Base-by-base conservation (phyloP, 768 basidiomycete genomes). In the Tulasnella sp. region DNA sequence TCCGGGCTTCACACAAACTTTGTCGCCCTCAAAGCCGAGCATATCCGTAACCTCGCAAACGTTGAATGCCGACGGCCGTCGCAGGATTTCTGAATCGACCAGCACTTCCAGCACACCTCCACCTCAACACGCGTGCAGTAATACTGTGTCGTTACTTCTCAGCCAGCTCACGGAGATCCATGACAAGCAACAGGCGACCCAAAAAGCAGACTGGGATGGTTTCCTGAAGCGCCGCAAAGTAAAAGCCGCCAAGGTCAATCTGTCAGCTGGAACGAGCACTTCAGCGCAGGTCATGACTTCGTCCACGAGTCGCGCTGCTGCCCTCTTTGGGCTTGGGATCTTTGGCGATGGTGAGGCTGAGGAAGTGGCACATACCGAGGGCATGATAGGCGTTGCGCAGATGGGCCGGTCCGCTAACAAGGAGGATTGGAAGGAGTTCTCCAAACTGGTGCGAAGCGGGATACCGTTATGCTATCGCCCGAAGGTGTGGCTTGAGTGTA, bases 401-500 rank as follows among this genome's bases (percentile, higher is more conserved):
- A 80, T 96, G 54, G 92, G 91, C 0, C 70, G 84, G 19, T 84
- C 83, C 0, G 76, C 85, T 32, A 83, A 72, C 47, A 74, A 76
- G 62, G 81, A 88, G 61, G 89, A 93, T 63, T 77, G 85, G 68
- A 80, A 77, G 59, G 87, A 86, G 68, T 89, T 98, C 62, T 83
- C 85, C 60, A 74, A 81, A 61, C 74, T 99, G 4, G 80, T 95
- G n/a, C 72, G 88, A 54, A 80, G 74, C 52, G 96, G 96, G 3
- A 88, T 97, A 32, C 96, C 96, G 1, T 77, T 98, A 13, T 80
- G 77, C 10, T 88, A 90, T 67, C 82, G 92, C n/a, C 76, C 85
- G 24, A 89, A 92, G 69, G 80, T 92, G 49, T 95, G 92, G 89
- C 70, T 87, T 56, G 96, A 99, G 75, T 95, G 90, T 68, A 93